Conservation (phyloP, 2,329 filamentous ascomycete genomes). For the Fusarium irregulare region DNA sequence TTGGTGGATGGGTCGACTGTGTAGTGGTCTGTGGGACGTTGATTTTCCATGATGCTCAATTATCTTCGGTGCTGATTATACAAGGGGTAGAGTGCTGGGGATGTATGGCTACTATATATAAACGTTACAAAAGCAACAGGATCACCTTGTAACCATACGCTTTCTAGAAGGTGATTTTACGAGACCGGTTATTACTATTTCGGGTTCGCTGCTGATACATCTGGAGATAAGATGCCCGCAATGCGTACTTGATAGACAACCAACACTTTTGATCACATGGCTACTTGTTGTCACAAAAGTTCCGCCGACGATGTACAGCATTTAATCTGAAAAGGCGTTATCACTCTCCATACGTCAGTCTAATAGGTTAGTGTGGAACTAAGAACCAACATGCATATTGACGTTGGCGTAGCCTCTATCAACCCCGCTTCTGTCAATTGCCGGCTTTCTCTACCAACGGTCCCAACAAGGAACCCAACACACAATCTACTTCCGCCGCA, state of each 20-base stretch:
- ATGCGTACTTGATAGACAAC: too few species aligned
- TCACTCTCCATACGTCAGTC: rapidly evolving
- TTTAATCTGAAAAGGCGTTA: too few species aligned
- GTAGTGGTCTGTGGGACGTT: background rate
- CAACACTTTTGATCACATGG: too few species aligned
- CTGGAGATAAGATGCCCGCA: too few species aligned
- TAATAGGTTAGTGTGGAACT: background rate
- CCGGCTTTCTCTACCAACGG: too few species aligned
- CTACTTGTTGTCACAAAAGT: too few species aligned
- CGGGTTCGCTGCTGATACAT: too few species aligned
- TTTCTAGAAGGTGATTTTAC: background rate
- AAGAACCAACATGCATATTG: background rate
- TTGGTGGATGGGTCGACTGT: constrained; percentile 8
- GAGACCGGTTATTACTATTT: background rate
- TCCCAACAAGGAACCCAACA: background rate
- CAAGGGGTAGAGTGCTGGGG: too few species aligned
- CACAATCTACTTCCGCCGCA: background rate
- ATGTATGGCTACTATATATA: too few species aligned
- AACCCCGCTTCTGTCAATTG: background rate
- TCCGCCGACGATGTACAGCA: too few species aligned
- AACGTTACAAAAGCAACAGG: background rate
- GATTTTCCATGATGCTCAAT: background rate
- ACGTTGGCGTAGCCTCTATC: background rate
- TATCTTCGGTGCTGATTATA: background rate
- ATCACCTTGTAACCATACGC: background rate